phyloP scores from a whole-genome alignment of 345 rosid species.

The Tarenaya hassleriana region DNA sequence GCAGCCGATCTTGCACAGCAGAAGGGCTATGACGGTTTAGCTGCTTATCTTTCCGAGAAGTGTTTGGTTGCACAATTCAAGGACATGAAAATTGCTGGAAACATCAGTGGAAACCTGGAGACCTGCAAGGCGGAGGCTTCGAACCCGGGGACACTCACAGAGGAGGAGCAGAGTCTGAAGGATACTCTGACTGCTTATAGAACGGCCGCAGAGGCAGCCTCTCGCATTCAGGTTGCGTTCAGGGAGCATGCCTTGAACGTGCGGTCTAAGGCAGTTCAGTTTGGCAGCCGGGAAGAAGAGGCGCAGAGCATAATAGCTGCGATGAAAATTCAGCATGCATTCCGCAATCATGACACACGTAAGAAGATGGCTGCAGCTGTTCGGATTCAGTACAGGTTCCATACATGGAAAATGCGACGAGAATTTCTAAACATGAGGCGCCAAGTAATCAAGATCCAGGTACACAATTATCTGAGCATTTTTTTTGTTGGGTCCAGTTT shows the following conservation, averaged over 20 bases:
- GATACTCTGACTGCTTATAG: constrained; percentile 77
- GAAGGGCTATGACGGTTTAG: constrained; percentile 73
- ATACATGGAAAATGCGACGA: constrained; percentile 71
- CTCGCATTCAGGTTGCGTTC: constrained; percentile 76
- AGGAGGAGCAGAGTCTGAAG: constrained; percentile 63
- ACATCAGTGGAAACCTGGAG: constrained; percentile 58
- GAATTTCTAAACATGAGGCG: constrained; percentile 70
- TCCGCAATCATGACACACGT: constrained; percentile 54
- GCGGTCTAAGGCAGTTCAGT: constrained; percentile 40
- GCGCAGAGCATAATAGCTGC: constrained; percentile 76
- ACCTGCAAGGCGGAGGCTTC: constrained; percentile 31
- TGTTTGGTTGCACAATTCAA: constrained; percentile 68
- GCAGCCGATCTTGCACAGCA: constrained; percentile 82
- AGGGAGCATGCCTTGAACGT: constrained; percentile 71
- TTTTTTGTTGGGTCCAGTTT: too few relatives aligned
- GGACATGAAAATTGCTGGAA: constrained; percentile 89
- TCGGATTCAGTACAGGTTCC: constrained; percentile 79
- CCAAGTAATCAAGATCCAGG: constrained; percentile 79
- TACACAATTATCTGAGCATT: too few relatives aligned
- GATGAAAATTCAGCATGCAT: constrained; percentile 91
- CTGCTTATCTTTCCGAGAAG: constrained; percentile 86
- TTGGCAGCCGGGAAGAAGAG: constrained; percentile 52
- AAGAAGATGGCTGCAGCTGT: constrained; percentile 83
- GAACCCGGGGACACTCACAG: constrained; percentile 34
- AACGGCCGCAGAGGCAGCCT: constrained; percentile 91